Base-by-base conservation (phyloP, 495 filamentous ascomycete genomes). In the Coniosporium apollinis region DNA sequence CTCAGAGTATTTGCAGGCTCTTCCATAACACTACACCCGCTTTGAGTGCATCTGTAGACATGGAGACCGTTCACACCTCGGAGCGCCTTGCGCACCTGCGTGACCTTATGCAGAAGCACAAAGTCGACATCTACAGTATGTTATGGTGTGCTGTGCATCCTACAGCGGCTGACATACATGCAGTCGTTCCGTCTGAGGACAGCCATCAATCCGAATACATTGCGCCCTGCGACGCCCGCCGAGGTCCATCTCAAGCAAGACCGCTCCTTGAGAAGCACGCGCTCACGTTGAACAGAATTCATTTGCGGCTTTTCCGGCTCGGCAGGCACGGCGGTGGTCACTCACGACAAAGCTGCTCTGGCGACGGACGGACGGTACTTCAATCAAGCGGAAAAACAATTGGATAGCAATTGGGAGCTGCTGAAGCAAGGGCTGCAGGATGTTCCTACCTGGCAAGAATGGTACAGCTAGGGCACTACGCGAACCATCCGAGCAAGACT, bases 141-240 rank as follows among this genome's bases (percentile, higher is more conserved):
- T 44, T n/a, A 28, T 18, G 21, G 7, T 28, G 7, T 19, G 5
- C 10, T 32, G 11, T 22, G 35, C 30, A 32, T 20, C 4, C 19
- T 24, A 48, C 46, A 32, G 16, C 7, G 15, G 20, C 36, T 17
- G 17, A 13, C 18, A 35, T 25, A 0, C 25, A 14, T 15, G 2
- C 38, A 99, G 89, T 99, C 52, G 71, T 96, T 14, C 91, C 91
- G 7, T 94, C 87, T 25, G 89, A 96, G 70, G 91, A 99, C 59
- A 84, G 79, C 56, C 91, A 99, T 54, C 78, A 86, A 47, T 94
- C 86, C 45, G 91, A 99, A 62, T 99, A 96, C 57, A 94, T 94
- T 55, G 91, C 89, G 30, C 75, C 74, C 1, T 89, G 82, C 54
- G 91, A 99, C 63, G 86, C 68, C 42, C 77, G 91, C 37, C 74